Conservation (phyloP, 768 basidiomycete species). For the Coprinopsis marcescibilis region DNA sequence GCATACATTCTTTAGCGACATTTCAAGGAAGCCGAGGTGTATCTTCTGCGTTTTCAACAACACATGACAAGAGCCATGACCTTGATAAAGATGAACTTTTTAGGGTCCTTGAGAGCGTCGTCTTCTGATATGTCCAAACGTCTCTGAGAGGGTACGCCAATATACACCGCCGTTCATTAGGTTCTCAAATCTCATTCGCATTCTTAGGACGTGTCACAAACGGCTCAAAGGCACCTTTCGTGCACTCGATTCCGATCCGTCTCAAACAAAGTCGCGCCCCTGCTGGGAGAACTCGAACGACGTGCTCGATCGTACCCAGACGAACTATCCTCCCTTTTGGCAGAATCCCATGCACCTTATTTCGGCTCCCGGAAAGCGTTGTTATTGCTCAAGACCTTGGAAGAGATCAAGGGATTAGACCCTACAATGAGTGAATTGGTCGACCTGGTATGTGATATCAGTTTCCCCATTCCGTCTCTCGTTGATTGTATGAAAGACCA, state of each 20-base stretch:
- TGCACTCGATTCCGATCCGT: constrained; percentile 84
- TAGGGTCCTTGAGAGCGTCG: constrained; percentile 74
- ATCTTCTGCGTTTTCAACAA: constrained; percentile 95
- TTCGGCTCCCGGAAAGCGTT: constrained; percentile 68
- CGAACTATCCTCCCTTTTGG: constrained; percentile 73
- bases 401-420: constrained; percentile 81
- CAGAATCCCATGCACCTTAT: constrained; percentile 86
- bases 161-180: neutral
- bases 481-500: constrained; percentile 49
- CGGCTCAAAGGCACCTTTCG: constrained; percentile 77
- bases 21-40: constrained; percentile 89
- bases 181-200: neutral
- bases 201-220: constrained; percentile 65
- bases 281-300: constrained; percentile 82
- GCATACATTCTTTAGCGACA: constrained; percentile 52
- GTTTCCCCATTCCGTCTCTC: neutral
- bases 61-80: constrained; percentile 99
- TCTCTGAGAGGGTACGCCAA: constrained; percentile 62
- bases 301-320: constrained; percentile 71
- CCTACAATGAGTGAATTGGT: constrained; percentile 79
- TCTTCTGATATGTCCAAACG: constrained; percentile 73
- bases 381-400: constrained; percentile 64
- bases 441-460: constrained; percentile 54
- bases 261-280: constrained; percentile 64
- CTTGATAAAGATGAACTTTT: constrained; percentile 94